phyloP scores from a whole-genome alignment of 2,329 filamentous ascomycete genomes.

The Colletotrichum higginsianum region DNA sequence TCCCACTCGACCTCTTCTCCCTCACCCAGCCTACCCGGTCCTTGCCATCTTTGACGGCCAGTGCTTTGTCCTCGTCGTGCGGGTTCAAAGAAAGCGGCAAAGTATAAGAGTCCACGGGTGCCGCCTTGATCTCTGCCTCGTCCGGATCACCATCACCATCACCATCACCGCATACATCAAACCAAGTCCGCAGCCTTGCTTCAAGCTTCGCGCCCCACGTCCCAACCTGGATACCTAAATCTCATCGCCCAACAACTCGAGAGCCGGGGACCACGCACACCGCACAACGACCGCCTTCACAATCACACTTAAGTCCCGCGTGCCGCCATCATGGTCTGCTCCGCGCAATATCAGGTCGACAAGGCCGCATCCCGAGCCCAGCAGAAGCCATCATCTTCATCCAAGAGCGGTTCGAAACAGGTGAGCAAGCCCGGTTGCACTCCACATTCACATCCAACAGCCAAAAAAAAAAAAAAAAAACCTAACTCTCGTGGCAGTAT shows the following conservation, averaged over 20 bases:
- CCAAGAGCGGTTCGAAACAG: slow-evolving; percentile 38
- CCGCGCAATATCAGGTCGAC: slow-evolving; percentile 31
- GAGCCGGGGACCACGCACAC: not conserved
- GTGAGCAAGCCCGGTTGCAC: slow-evolving; percentile 21
- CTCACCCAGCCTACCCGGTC: slow-evolving; percentile 35
- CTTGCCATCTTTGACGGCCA: slow-evolving; percentile 30
- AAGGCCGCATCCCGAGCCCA: slow-evolving; percentile 32
- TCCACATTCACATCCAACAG: slow-evolving; percentile 5
- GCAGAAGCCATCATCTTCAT: slow-evolving; percentile 33
- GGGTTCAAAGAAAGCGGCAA: slow-evolving; percentile 32
- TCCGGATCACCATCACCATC: slow-evolving; percentile 37
- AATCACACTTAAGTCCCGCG: not conserved
- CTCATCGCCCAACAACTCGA: not conserved
- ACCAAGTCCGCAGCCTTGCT: not conserved
- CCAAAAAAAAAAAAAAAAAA: slow-evolving; percentile 4
- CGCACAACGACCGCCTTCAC: slow-evolving; percentile 3
- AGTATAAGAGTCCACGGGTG: slow-evolving; percentile 41
- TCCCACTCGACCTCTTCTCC: slow-evolving; percentile 34
- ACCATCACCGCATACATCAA: slow-evolving; percentile 28
- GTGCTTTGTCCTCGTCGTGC: slow-evolving; percentile 39
- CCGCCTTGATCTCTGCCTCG: slow-evolving; percentile 29
- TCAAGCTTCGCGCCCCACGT: no score
- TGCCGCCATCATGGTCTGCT: slow-evolving; percentile 35
- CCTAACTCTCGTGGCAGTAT: slow-evolving; percentile 44
- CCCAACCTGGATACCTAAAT: slow-evolving; percentile 3